Percentiles rank a stretch among this genome's conserved stretches.
These are phyloP conservation scores for Cladosporium austrohemisphaericum DNA, from an alignment of 2,329 filamentous ascomycete species.

Conservation along the genomic window DNA sequence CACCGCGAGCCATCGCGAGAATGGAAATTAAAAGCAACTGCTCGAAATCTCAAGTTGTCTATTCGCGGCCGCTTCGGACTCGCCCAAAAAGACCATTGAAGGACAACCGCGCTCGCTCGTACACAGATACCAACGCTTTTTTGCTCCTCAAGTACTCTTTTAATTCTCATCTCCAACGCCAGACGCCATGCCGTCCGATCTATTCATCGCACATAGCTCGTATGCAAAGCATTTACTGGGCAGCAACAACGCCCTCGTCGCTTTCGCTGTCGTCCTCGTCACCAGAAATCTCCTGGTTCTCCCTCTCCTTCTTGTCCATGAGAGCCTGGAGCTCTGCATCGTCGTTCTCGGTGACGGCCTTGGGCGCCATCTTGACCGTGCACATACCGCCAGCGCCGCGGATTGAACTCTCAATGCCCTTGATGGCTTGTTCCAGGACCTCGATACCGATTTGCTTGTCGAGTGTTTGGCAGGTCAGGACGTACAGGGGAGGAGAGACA, in stretches of 20 bases:
- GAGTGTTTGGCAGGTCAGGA: slow-evolving; percentile 89
- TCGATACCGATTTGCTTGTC: slow-evolving; percentile 87
- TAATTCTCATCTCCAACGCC: slow-evolving; percentile 10
- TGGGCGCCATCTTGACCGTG: slow-evolving; percentile 95
- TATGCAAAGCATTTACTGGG: slow-evolving; percentile 20
- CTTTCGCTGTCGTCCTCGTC: slow-evolving; percentile 96
- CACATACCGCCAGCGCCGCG: slow-evolving; percentile 72
- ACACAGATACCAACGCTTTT: slow-evolving; percentile 9
- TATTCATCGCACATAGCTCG: slow-evolving; percentile 12
- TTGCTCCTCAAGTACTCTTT: not conserved
- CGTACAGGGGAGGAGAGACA: slow-evolving; percentile 95
- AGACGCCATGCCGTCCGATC: slow-evolving; percentile 9
- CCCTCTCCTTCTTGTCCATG: slow-evolving; percentile 98
- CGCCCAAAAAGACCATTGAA: not conserved
- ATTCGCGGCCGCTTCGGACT: slow-evolving; percentile 6
- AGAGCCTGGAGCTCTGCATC: slow-evolving; percentile 94
- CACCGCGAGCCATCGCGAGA: too few relatives aligned
- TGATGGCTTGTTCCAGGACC: slow-evolving; percentile 82
- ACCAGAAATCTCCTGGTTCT: slow-evolving; percentile 96
- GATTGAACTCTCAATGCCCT: slow-evolving; percentile 80
- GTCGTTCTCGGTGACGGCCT: slow-evolving; percentile 97
- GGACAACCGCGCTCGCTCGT: slow-evolving; percentile 5
- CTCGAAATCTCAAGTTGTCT: too few relatives aligned
- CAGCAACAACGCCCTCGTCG: slow-evolving; percentile 74
- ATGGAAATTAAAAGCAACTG: too few relatives aligned